Evolutionary conservation across 148 eudicot species (phyloP).

Genomic region (Rhododendron griersonianum): DNA sequence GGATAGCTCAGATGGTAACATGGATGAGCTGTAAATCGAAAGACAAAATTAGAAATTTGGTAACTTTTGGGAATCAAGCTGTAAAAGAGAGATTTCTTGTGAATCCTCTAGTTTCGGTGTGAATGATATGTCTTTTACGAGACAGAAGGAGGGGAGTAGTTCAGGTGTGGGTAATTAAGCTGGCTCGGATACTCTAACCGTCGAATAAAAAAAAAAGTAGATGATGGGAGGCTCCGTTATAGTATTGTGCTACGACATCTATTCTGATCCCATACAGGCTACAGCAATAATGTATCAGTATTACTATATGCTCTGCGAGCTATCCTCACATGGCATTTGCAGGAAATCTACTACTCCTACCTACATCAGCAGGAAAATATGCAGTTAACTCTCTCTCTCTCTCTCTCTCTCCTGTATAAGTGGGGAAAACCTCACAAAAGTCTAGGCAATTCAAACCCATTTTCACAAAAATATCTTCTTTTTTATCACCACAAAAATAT

Average conservation of each 20-base stretch:
- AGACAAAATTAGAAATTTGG: too few relatives aligned
- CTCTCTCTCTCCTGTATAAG: background rate
- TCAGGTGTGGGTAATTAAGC: background rate
- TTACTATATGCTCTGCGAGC: background rate
- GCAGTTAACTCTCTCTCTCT: background rate
- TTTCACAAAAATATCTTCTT: background rate
- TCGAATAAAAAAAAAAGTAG: background rate
- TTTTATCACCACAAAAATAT: background rate
- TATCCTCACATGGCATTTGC: constrained; percentile 4
- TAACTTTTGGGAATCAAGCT: too few relatives aligned
- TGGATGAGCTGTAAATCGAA: too few relatives aligned
- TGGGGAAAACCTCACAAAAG: background rate
- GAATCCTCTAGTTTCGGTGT: too few relatives aligned
- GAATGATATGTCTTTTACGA: background rate
- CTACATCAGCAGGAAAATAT: background rate
- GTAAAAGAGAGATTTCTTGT: background rate
- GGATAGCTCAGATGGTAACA: background rate
- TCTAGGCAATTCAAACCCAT: background rate
- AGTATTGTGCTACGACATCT: background rate
- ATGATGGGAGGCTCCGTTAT: background rate
- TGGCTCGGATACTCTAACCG: background rate
- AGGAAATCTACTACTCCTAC: background rate
- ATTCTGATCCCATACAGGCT: background rate
- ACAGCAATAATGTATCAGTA: background rate
- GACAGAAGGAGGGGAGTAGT: background rate